Conservation (phyloP, 306 rosid species). For the Nissolia schottii region DNA sequence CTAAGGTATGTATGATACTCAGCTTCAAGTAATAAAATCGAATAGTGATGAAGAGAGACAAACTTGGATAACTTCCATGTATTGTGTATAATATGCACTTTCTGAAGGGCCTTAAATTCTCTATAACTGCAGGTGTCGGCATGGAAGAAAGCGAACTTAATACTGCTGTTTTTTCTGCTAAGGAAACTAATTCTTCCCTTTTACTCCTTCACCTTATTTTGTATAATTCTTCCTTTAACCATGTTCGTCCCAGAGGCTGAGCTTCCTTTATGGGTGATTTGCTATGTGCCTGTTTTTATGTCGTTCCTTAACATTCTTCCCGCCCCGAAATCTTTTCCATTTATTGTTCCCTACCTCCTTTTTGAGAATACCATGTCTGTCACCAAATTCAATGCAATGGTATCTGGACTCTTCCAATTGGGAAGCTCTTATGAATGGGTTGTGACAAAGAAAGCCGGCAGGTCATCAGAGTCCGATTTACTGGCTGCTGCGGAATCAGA, state of each 20-base stretch:
- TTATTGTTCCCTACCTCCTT: conserved; percentile 86
- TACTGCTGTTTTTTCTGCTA: conserved; percentile 76
- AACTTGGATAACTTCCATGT: background rate
- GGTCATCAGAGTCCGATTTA: conserved; percentile 84
- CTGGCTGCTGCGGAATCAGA: conserved; percentile 69
- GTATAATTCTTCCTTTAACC: conserved; percentile 91
- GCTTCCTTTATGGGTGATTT: conserved; percentile 91
- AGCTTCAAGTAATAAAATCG: conserved; percentile 14
- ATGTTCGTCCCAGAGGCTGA: conserved; percentile 98
- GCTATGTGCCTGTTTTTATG: conserved; percentile 88
- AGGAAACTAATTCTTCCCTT: conserved; percentile 93
- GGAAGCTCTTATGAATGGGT: conserved; percentile 96
- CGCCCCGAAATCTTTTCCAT: conserved; percentile 89
- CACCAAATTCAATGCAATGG: conserved; percentile 95
- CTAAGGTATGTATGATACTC: conserved; percentile 55
- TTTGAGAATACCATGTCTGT: conserved; percentile 97
- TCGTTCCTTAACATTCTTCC: conserved; percentile 91
- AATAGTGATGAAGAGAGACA: conserved; percentile 11
- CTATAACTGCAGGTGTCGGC: conserved; percentile 63
- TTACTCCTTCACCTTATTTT: conserved; percentile 92
- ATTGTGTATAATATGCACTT: background rate
- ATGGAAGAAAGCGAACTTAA: conserved; percentile 88
- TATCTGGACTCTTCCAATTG: conserved; percentile 87
- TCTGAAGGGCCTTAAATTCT: conserved; percentile 18
- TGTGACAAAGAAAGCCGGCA: conserved; percentile 91